Conservation (phyloP, 2,329 filamentous ascomycete species). For the Colletotrichum aenigma region DNA sequence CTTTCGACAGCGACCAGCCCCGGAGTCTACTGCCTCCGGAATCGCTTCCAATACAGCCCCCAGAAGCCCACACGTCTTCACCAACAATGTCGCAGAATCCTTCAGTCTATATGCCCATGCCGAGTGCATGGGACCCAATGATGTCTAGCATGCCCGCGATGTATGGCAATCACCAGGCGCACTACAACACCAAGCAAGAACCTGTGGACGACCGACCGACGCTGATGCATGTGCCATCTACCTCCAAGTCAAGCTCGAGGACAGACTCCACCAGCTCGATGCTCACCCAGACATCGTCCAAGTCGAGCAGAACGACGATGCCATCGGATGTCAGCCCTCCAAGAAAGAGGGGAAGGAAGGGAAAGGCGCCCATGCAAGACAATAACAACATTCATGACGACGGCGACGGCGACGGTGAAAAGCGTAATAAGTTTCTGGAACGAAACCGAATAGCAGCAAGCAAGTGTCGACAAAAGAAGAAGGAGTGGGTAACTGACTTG, state of each 20-base stretch:
- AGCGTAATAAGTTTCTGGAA: slow-evolving; percentile 65
- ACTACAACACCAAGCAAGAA: slow-evolving; percentile 15
- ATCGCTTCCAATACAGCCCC: background rate
- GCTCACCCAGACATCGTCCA: background rate
- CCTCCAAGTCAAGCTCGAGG: background rate
- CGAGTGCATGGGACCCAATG: slow-evolving; percentile 8
- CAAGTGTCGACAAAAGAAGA: slow-evolving; percentile 75
- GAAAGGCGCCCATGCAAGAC: slow-evolving; percentile 24
- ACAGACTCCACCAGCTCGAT: background rate
- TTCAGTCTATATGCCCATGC: slow-evolving; percentile 4
- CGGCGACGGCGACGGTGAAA: slow-evolving; percentile 36
- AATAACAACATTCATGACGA: background rate
- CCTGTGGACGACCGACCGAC: background rate
- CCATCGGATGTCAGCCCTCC: slow-evolving; percentile 16
- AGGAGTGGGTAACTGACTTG: slow-evolving; percentile 55
- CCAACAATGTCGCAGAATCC: background rate
- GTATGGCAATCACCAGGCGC: slow-evolving; percentile 2
- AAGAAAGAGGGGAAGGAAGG: slow-evolving; percentile 30
- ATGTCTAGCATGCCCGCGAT: background rate
- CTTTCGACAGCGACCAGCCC: slow-evolving; percentile 18
- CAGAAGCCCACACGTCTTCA: background rate
- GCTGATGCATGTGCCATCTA: background rate
- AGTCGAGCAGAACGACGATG: slow-evolving; percentile 20
- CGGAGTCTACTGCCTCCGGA: slow-evolving; percentile 3
- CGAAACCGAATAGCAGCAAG: slow-evolving; percentile 75